A percentile compares a stretch with the other conserved stretches of the same genome.
These are phyloP conservation scores for Gypsophila paniculata DNA, from an alignment of 179 eudicot genomes.

Conservation along the genomic window DNA sequence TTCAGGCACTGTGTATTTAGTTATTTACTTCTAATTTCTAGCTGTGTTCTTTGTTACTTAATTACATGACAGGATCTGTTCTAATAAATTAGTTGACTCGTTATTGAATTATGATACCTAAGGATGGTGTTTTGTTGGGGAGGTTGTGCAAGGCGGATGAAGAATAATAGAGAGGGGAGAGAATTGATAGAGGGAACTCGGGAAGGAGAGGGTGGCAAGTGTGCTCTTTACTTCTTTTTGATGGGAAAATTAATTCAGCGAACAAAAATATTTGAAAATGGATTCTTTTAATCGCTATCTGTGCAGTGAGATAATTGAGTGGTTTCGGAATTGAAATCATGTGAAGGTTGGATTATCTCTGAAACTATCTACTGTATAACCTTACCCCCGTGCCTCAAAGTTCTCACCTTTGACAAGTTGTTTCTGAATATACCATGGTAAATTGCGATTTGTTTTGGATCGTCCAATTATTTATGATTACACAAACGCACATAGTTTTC, in stretches of 20 bases:
- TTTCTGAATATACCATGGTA: neutral
- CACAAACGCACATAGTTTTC: too few relatives aligned
- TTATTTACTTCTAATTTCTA: neutral
- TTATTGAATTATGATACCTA: neutral
- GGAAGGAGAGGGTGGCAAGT: neutral
- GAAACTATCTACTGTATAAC: neutral
- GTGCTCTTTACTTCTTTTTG: neutral
- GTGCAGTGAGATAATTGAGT: neutral
- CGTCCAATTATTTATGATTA: too few relatives aligned
- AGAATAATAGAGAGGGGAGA: neutral
- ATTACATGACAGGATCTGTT: neutral
- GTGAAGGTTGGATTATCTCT: neutral
- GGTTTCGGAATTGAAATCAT: neutral
- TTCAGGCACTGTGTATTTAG: neutral
- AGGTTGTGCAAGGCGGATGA: neutral
- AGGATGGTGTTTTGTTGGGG: conserved; percentile 1
- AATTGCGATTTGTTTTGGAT: too few relatives aligned
- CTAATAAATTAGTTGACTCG: neutral
- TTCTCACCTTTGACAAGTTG: neutral
- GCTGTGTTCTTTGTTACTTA: neutral
- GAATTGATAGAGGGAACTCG: neutral
- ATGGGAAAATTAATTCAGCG: neutral
- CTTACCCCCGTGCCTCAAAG: neutral
- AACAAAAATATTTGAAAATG: conserved; percentile 3
- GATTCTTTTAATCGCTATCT: neutral